A percentile compares a stretch with the other conserved stretches of the same genome.
phyloP scores from a whole-genome alignment of 2,329 filamentous ascomycete genomes.

The Xylaria sp. region DNA sequence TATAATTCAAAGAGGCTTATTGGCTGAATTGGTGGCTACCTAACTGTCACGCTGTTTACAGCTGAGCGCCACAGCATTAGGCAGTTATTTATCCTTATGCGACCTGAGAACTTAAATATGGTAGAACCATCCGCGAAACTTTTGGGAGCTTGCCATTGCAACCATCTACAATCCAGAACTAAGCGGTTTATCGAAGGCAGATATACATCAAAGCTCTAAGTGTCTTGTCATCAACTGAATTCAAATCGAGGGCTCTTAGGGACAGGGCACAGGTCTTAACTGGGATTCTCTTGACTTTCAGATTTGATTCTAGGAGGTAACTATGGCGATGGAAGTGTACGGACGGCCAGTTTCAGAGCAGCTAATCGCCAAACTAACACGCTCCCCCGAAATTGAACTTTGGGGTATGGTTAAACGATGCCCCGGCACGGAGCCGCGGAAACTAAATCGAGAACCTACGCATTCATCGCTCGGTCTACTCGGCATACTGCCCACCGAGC shows the following conservation, averaged over 20 bases:
- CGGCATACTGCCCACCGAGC: conserved; percentile 43
- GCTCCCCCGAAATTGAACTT: conserved; percentile 10
- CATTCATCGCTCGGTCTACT: conserved; percentile 44
- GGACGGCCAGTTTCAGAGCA: not conserved
- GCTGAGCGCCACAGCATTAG: not conserved
- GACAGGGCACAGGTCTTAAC: not conserved
- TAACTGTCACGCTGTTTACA: not conserved
- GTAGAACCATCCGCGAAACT: no score
- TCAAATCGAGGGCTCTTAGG: not conserved
- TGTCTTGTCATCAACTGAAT: not conserved
- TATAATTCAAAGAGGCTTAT: no score
- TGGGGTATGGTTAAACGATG: conserved; percentile 12
- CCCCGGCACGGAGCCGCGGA: not conserved
- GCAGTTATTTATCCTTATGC: not conserved
- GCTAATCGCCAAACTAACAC: conserved; percentile 6
- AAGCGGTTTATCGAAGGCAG: not conserved
- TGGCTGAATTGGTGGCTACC: no score
- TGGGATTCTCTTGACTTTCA: not conserved
- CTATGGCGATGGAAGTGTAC: conserved; percentile 1
- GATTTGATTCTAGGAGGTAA: not conserved
- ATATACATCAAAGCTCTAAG: not conserved
- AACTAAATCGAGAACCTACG: conserved; percentile 11
- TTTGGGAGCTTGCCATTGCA: not conserved
- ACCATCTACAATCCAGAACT: not conserved
- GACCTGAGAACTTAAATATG: not conserved